phyloP scores from a whole-genome alignment of 768 basidiomycete species.

The Lactarius sanguifluus region DNA sequence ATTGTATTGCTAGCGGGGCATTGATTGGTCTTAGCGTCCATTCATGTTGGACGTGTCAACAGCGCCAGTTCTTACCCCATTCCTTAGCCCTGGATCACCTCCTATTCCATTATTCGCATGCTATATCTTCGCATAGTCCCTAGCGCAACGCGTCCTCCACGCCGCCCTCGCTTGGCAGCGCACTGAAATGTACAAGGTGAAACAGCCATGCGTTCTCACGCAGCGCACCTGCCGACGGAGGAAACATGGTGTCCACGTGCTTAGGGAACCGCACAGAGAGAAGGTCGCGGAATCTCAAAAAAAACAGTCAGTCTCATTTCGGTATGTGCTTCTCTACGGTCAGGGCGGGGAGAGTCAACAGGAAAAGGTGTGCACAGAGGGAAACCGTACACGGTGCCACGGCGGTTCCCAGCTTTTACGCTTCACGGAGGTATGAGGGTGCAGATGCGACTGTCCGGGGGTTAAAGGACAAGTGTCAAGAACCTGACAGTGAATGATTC shows the following conservation, averaged over 20 bases:
- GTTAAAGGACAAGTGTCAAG: no score
- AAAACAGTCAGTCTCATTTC: slow-evolving; percentile 81
- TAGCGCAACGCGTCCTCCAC: slow-evolving; percentile 48
- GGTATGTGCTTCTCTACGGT: slow-evolving; percentile 58
- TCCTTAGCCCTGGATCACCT: no score
- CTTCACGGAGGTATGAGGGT: slow-evolving; percentile 45
- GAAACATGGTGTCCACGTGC: slow-evolving; percentile 55
- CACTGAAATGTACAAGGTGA: slow-evolving; percentile 74
- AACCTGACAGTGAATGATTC: no score
- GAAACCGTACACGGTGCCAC: slow-evolving; percentile 48
- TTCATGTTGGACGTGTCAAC: no score
- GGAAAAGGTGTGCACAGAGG: slow-evolving; percentile 18
- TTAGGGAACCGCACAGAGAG: slow-evolving; percentile 65
- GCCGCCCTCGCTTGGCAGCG: slow-evolving; percentile 55
- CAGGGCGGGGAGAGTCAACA: not conserved
- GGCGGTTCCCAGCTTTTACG: slow-evolving; percentile 91
- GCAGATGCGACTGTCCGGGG: no score
- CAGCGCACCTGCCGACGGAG: slow-evolving; percentile 53
- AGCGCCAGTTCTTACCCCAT: no score
- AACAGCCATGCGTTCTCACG: slow-evolving; percentile 69
- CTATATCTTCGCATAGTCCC: slow-evolving; percentile 43
- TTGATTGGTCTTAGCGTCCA: no score
- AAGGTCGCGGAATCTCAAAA: slow-evolving; percentile 65
- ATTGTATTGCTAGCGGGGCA: no score
- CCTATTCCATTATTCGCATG: no score